phyloP scores from a whole-genome alignment of 2,329 filamentous ascomycete genomes.

The Sporothrix globosa region DNA sequence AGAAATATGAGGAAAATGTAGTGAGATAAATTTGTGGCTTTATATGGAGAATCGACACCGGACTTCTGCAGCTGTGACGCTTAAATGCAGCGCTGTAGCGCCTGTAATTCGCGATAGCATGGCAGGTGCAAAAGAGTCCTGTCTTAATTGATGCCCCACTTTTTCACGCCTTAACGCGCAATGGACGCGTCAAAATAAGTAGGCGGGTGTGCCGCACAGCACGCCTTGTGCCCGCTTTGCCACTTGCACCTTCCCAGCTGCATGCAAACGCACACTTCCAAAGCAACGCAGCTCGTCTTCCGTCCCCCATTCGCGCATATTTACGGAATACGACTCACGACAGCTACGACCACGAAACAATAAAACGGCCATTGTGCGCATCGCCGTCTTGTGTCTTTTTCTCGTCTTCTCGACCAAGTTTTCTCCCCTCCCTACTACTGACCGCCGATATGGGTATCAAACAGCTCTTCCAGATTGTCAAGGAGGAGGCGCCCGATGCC shows the following conservation, averaged over 20 bases:
- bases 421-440: background rate
- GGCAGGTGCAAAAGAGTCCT: conserved; percentile 1
- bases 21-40: no score
- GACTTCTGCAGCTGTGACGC: background rate
- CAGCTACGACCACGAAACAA: background rate
- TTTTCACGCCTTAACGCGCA: conserved; percentile 19
- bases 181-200: conserved; percentile 16
- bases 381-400: background rate
- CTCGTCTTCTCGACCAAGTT: background rate
- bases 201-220: conserved; percentile 1
- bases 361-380: background rate
- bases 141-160: conserved; percentile 23
- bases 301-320: no score
- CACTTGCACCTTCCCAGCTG: conserved; percentile 6
- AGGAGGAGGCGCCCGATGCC: conserved; percentile 91
- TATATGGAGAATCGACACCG: no score
- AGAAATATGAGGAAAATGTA: no score
- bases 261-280: conserved; percentile 9
- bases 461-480: conserved; percentile 78
- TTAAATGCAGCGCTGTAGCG: background rate
- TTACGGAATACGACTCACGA: background rate
- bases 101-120: background rate
- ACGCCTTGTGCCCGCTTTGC: background rate
- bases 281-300: background rate
- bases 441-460: conserved; percentile 63